These are phyloP conservation scores for Penicillium hordei DNA, from an alignment of 2,329 filamentous ascomycete species.

Conservation along the genomic window DNA sequence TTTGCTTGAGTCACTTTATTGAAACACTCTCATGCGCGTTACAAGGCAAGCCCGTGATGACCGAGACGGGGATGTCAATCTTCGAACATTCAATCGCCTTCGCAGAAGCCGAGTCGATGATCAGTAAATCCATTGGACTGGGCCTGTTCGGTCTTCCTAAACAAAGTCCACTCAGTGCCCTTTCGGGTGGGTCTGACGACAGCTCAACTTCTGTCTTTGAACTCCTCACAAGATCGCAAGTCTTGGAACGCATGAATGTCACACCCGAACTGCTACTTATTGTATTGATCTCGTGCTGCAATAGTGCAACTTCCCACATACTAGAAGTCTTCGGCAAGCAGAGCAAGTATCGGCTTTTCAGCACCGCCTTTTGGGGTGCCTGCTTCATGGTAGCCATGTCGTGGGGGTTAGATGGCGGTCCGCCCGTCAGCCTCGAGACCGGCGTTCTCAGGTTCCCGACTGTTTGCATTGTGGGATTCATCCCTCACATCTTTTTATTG, in stretches of 20 bases:
- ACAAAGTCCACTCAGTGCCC: constrained; percentile 43
- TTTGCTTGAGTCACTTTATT: constrained; percentile 76
- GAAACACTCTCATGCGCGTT: constrained; percentile 86
- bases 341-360: constrained; percentile 74
- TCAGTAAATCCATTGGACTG: constrained; percentile 75
- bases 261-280: constrained; percentile 86
- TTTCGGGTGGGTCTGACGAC: constrained; percentile 38
- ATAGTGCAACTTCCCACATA: constrained; percentile 80
- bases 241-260: constrained; percentile 80
- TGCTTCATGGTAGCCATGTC: constrained; percentile 85
- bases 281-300: constrained; percentile 82
- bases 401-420: constrained; percentile 64
- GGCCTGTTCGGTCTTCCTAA: constrained; percentile 59
- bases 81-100: constrained; percentile 97
- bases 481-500: constrained; percentile 87
- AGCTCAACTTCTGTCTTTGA: constrained; percentile 35
- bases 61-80: constrained; percentile 92
- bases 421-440: constrained; percentile 45
- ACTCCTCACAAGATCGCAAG: constrained; percentile 50
- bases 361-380: constrained; percentile 84
- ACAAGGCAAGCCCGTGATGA: constrained; percentile 74
- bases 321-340: constrained; percentile 80
- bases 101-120: constrained; percentile 87
- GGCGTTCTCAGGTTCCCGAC: constrained; percentile 85
- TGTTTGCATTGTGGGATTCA: constrained; percentile 90